Conservation (phyloP, 2,329 filamentous ascomycete species). For the Geoglossum cookeanum region DNA sequence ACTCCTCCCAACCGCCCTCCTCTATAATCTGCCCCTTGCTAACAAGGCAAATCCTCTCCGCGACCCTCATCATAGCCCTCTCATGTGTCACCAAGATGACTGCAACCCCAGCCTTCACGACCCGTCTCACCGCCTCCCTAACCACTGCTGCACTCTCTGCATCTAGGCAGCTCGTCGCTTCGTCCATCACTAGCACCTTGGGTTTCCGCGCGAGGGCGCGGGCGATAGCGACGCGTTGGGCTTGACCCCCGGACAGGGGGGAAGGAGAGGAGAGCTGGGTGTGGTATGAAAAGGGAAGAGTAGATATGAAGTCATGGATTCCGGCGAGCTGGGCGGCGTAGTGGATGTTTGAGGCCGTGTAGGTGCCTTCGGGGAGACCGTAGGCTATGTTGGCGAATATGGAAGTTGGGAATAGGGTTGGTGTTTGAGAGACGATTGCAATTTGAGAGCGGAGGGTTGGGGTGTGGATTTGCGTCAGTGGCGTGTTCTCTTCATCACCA, state of each 20-base stretch:
- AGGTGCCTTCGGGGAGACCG: slow-evolving; percentile 35
- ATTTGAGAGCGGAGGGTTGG: slow-evolving; percentile 39
- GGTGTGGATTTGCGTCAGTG: slow-evolving; percentile 41
- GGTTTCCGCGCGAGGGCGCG: slow-evolving; percentile 56
- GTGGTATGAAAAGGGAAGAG: slow-evolving; percentile 49
- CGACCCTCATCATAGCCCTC: slow-evolving; percentile 69
- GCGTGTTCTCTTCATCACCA: slow-evolving; percentile 35
- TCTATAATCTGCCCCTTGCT: slow-evolving; percentile 51
- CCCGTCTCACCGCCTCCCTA: slow-evolving; percentile 36
- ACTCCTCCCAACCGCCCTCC: slow-evolving; percentile 42
- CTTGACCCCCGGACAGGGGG: slow-evolving; percentile 59
- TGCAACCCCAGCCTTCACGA: slow-evolving; percentile 38
- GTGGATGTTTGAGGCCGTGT: slow-evolving; percentile 22
- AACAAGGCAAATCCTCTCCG: slow-evolving; percentile 51
- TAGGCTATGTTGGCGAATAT: slow-evolving; percentile 71
- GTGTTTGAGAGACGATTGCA: slow-evolving; percentile 49
- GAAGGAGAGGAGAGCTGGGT: slow-evolving; percentile 55
- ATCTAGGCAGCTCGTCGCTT: slow-evolving; percentile 71
- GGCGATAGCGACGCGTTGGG: slow-evolving; percentile 65
- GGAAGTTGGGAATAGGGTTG: slow-evolving; percentile 58
- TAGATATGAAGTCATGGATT: slow-evolving; percentile 58
- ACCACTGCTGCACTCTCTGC: slow-evolving; percentile 45
- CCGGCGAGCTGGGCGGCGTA: slow-evolving; percentile 36
- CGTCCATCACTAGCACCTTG: slow-evolving; percentile 60
- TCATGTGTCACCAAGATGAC: slow-evolving; percentile 70